Conservation (phyloP, 2,329 filamentous ascomycete species). For the Xylaria sp. region DNA sequence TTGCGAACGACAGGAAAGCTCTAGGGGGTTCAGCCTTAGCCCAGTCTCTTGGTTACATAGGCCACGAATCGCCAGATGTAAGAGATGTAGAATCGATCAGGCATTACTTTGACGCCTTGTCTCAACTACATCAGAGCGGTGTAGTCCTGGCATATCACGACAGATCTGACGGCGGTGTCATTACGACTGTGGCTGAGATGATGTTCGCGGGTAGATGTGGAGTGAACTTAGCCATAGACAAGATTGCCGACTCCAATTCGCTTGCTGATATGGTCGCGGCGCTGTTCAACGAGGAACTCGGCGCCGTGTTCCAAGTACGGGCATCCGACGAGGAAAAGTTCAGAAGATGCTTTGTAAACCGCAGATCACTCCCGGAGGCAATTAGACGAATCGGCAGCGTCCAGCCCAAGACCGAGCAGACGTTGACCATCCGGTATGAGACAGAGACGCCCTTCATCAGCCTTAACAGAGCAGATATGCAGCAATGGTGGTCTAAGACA, state of each 20-base stretch:
- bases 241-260: constrained; percentile 64
- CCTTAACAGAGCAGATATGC: constrained; percentile 71
- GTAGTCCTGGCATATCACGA: constrained; percentile 91
- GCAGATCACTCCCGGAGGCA: constrained; percentile 77
- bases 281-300: constrained; percentile 98
- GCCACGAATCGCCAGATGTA: constrained; percentile 85
- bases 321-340: constrained; percentile 84
- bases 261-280: constrained; percentile 69
- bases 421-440: constrained; percentile 69
- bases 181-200: constrained; percentile 93
- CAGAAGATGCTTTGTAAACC: constrained; percentile 87
- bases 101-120: constrained; percentile 88
- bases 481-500: constrained; percentile 85
- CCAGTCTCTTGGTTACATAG: constrained; percentile 84
- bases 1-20: constrained; percentile 77
- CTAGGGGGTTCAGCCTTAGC: constrained; percentile 89
- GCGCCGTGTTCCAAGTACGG: constrained; percentile 92
- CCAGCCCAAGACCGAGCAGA: constrained; percentile 68
- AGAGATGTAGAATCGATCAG: constrained; percentile 78
- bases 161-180: constrained; percentile 86
- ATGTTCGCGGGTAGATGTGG: constrained; percentile 96
- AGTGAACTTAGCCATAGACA: constrained; percentile 81
- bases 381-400: constrained; percentile 84
- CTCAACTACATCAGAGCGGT: constrained; percentile 58
- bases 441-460: constrained; percentile 69